Evolutionary conservation across 176 grass and related monocot genomes (phyloP).

Genomic region (Triticum monococcum): DNA sequence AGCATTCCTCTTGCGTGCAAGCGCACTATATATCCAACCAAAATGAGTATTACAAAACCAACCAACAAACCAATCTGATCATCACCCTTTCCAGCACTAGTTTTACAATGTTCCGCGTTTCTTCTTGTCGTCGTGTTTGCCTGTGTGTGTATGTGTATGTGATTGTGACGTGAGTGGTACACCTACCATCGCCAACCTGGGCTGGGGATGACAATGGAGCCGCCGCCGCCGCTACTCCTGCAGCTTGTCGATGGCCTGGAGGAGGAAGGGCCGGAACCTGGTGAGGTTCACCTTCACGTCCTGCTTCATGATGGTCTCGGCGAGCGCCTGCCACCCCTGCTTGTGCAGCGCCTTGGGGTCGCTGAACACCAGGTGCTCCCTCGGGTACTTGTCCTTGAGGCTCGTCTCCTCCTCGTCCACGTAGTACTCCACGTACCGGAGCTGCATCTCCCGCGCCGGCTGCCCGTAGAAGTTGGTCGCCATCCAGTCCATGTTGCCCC

Average conservation of each 20-base stretch:
- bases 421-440: slow-evolving; percentile 4
- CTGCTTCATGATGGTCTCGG: slow-evolving; percentile 72
- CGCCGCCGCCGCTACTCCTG: slow-evolving; percentile 35
- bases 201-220: not conserved
- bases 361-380: slow-evolving; percentile 59
- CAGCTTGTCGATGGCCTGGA: slow-evolving; percentile 57
- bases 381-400: slow-evolving; percentile 52
- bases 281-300: slow-evolving; percentile 66
- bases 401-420: slow-evolving; percentile 3
- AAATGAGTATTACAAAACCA: too few relatives aligned
- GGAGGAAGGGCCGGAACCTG: slow-evolving; percentile 49
- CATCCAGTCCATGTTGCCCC: slow-evolving; percentile 12
- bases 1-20: too few relatives aligned
- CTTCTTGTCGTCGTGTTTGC: too few relatives aligned
- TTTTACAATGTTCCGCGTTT: too few relatives aligned
- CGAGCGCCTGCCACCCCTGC: slow-evolving; percentile 54
- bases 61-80: too few relatives aligned
- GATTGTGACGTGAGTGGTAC: not conserved
- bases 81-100: too few relatives aligned
- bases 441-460: slow-evolving; percentile 2
- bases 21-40: too few relatives aligned
- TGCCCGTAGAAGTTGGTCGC: slow-evolving; percentile 17
- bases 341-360: slow-evolving; percentile 54
- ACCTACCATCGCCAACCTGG: not conserved
- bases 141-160: too few relatives aligned